Evolutionary conservation across 306 rosid genomes (phyloP).

Genomic region (Urtica urens): DNA sequence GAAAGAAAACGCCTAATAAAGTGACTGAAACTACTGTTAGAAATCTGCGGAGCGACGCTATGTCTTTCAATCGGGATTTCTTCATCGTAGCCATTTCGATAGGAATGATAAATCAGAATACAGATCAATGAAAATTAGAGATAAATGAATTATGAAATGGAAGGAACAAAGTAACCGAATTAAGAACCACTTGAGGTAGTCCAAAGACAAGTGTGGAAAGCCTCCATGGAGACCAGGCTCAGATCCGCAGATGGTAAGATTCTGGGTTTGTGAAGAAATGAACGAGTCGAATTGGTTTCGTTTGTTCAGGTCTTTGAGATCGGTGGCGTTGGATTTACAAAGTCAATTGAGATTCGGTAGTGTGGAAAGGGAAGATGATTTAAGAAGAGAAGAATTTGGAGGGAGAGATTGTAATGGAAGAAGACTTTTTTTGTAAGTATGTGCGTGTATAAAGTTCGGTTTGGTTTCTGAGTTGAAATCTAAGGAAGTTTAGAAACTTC

Average conservation of each 20-base stretch:
- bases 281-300: no score
- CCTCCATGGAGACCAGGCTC: conserved; percentile 24
- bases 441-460: neutral
- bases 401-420: no score
- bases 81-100: conserved; percentile 40
- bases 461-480: neutral
- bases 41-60: conserved; percentile 54
- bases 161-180: conserved; percentile 13
- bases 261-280: conserved; percentile 12
- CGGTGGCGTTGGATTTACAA: conserved; percentile 7
- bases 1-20: conserved; percentile 46
- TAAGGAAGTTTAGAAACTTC: conserved; percentile 6
- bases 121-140: neutral
- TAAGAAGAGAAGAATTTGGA: neutral
- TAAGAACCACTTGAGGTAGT: conserved; percentile 14
- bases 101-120: conserved; percentile 10
- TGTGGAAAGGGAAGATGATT: neutral
- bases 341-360: conserved; percentile 27
- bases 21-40: conserved; percentile 42
- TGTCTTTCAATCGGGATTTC: conserved; percentile 46
- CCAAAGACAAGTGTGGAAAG: conserved; percentile 27
- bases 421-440: neutral
- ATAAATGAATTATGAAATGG: neutral
- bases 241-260: conserved; percentile 24
- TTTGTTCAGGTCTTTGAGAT: conserved; percentile 7